phyloP scores from a whole-genome alignment of 495 filamentous ascomycete species.

The Achaetomiella virescens region DNA sequence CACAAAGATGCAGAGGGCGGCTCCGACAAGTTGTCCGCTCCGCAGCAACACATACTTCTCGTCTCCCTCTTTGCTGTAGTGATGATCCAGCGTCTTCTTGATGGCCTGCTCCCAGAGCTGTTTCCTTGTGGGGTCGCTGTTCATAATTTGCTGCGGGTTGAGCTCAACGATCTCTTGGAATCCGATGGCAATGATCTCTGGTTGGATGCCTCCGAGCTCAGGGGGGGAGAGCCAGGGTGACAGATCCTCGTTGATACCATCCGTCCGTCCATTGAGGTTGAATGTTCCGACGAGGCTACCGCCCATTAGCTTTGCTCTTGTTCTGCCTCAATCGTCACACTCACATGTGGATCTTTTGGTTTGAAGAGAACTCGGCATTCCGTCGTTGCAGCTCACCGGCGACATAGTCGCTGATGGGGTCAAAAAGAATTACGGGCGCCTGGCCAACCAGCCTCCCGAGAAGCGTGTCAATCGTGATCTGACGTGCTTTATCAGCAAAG shows the following conservation, averaged over 20 bases:
- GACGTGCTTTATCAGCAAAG: conserved; percentile 86
- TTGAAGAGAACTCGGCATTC: conserved; percentile 47
- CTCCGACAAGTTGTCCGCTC: conserved; percentile 91
- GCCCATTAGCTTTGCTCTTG: conserved; percentile 28
- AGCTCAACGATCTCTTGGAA: conserved; percentile 98
- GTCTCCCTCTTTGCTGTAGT: conserved; percentile 52
- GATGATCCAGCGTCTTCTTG: conserved; percentile 64
- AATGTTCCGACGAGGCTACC: conserved; percentile 83
- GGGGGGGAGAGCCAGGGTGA: conserved; percentile 71
- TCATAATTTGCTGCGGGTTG: conserved; percentile 98
- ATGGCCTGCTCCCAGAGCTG: conserved; percentile 83
- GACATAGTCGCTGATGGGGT: conserved; percentile 90
- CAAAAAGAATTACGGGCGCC: conserved; percentile 74
- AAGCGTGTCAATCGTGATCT: conserved; percentile 90
- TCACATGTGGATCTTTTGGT: conserved; percentile 44
- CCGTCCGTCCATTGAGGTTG: conserved; percentile 82
- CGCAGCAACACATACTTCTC: conserved; percentile 84
- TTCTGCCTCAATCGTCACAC: conserved; percentile 2
- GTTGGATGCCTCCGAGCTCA: conserved; percentile 46
- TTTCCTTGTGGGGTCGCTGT: conserved; percentile 81
- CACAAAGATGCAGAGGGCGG: conserved; percentile 85
- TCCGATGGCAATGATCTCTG: conserved; percentile 79
- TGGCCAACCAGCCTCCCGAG: conserved; percentile 81
- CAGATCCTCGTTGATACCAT: conserved; percentile 71
- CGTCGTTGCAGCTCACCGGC: conserved; percentile 62